Evolutionary conservation across 2,329 filamentous ascomycete species (phyloP).

Genomic region (Ascochyta rabiei): DNA sequence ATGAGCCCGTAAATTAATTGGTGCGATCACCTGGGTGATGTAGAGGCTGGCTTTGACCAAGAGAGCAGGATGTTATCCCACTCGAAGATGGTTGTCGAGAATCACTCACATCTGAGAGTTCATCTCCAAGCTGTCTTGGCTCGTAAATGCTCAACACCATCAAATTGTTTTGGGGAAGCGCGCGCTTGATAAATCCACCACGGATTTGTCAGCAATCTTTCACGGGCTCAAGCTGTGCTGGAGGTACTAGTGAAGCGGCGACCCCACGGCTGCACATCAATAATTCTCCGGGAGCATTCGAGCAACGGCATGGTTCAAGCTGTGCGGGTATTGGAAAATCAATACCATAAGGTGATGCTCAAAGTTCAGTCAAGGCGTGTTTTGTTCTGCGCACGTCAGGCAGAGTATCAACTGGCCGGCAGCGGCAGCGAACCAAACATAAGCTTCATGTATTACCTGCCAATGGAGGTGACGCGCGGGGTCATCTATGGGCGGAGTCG

Average conservation of each 20-base stretch:
- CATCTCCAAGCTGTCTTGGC: too few species aligned
- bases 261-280: not conserved
- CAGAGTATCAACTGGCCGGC: not conserved
- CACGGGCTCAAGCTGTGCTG: too few species aligned
- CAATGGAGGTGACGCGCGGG: not conserved
- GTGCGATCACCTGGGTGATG: not conserved
- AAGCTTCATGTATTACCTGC: not conserved
- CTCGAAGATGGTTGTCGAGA: too few species aligned
- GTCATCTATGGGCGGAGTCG: not conserved
- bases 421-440: not conserved
- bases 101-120: too few species aligned
- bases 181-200: too few species aligned
- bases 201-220: too few species aligned
- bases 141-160: too few species aligned
- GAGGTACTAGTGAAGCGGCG: not conserved
- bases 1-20: not conserved
- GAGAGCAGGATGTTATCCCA: not conserved
- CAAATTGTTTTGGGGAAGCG: too few species aligned
- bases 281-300: not conserved
- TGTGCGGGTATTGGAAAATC: not conserved
- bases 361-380: not conserved
- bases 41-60: not conserved
- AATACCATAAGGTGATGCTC: not conserved
- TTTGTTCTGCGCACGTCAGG: not conserved
- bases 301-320: not conserved